Base-by-base conservation (phyloP, 2,329 filamentous ascomycete species). In the Dactylellina leptospora region DNA sequence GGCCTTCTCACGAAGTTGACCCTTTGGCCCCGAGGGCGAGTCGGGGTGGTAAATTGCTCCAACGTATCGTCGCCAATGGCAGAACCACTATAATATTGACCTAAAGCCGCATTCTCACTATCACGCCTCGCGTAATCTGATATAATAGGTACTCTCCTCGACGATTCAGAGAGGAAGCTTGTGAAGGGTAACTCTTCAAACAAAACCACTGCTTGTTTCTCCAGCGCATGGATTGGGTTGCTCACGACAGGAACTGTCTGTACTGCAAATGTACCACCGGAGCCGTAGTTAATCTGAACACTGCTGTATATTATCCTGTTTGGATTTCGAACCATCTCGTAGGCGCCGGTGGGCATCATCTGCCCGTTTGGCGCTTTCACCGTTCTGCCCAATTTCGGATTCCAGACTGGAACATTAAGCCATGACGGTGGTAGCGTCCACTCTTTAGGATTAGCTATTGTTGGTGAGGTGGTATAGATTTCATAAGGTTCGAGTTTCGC, bases 261-360 rank as follows among this genome's bases (percentile, higher is more conserved):
- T 13, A 72, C 22, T 4, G n/a, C 60, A 18, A 30, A 54, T 20
- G 18, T 2, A 4, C 47, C 59, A 23, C 50, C 18, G 18, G 25
- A 8, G 2, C 27, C 25, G 27, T 20, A 48, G 11, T 33, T 53
- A 16, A 72, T 51, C 23, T 59, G 59, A 11, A 64, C 68, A 23
- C 68, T 72, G 40, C 68, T 72, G 20, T 72, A 72, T 6, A 72
- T 42, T 4, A 72, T 54, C 23, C 59, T 72, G 33, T 72, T 72
- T 22, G 68, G 68, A 55, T 72, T 72, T 22, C 25, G 33, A 16
- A 45, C 45, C 38, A 54, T 59, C 23, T 60, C 22, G 27, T 72
- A 72, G 30, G 59, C 68, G 28, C 51, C 53, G 9, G 28, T 18
- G 2, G 16, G 36, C n/a, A 38, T 51, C 9, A 47, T 22, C 18